Evolutionary conservation across 768 basidiomycete species (phyloP), one percentile per base, ranked within the genome.

Genomic region (Collybia sp.): DNA sequence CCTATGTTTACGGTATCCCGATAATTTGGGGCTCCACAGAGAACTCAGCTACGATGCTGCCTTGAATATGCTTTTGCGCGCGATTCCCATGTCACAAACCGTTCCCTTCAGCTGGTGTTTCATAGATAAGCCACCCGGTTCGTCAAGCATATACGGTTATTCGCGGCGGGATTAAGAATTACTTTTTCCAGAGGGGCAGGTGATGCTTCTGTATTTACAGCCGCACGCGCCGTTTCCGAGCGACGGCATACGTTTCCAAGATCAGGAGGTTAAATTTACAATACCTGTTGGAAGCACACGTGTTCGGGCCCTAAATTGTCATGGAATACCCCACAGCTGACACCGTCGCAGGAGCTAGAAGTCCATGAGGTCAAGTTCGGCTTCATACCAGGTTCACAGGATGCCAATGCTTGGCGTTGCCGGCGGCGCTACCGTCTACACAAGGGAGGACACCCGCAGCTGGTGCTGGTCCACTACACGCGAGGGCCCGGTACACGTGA

Each of bases 171-270:
- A 8, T 25, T 25, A 13, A 37, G 16, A 33, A 38, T 12, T 19
- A 6, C n/a, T n/a, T 34, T 30, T 9, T 43, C 8, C 45, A 87
- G 88, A 88, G 56, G 85, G 85, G 0, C 75, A 82, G 55, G 65
- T 83, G 25, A 68, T 74, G 31, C 73, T 91, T n/a, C 63, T 91
- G 38, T 89, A 76, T 64, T 65, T 88, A 38, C 77, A 78, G 8
- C 71, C 68, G 12, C 77, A 77, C 47, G 56, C 71, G 18, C 72
- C 76, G 2, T 85, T 87, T 58, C 88, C 87, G 16, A 76, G 70
- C 47, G 89, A 93, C 55, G 89, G 89, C 15, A 72, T 92, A 46
- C 79, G 85, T 35, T 93, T 76, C 59, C 80, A 83, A 53, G 89
- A 90, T 47, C 65, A 79, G 44, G 89, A 92, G 58, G 74, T 75